Evolutionary conservation across 208 protist species (phyloP), one percentile per base, ranked within the genome.

Genomic region (Entamoeba invadens): DNA sequence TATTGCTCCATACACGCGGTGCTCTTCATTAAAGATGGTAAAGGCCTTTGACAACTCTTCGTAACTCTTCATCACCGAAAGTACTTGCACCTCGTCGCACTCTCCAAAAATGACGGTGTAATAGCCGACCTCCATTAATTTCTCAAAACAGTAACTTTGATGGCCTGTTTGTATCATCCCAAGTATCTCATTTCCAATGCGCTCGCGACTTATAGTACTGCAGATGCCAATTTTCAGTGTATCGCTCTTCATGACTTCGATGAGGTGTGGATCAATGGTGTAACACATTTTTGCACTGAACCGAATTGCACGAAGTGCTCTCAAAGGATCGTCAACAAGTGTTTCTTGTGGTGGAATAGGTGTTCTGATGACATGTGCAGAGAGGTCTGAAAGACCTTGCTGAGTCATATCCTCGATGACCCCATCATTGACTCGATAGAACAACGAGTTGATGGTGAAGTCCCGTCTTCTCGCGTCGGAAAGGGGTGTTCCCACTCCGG

Each of bases 381-480:
- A n/a, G 18, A 95, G 1, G 77, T 95, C 95, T n/a, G 2, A 47
- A 10, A 95, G 31, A 12, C 92, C 93, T n/a, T 1, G 3, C 10
- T 18, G 14, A 46, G 95, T 95, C 12, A 94, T 93, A 93, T 96
- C 94, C 44, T 95, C 94, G 44, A 95, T 47, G 25, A 68, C 94
- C 35, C 95, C 95, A 21, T 95, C 98, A 95, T 98, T 97, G 21
- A 99, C 96, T 95, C 99, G 99, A 94, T 99, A 99, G 94, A 99
- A 99, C 12, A 99, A 96, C 31, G 98, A 95, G 95, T 99, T 99
- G 50, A 99, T 97, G 31, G 98, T 99, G 93, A 99, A 98, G 96
- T 99, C 99, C 45, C 99, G 96, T 38, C 98, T 95, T 38, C 96
- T 92, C 4, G 98, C 98, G 95, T 99, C 99, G 94, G 99, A 96